Evolutionary conservation across 371 early-diverging fungal species (phyloP), one percentile per base, ranked within the genome.

Genomic region (Zopfochytrium polystomum): DNA sequence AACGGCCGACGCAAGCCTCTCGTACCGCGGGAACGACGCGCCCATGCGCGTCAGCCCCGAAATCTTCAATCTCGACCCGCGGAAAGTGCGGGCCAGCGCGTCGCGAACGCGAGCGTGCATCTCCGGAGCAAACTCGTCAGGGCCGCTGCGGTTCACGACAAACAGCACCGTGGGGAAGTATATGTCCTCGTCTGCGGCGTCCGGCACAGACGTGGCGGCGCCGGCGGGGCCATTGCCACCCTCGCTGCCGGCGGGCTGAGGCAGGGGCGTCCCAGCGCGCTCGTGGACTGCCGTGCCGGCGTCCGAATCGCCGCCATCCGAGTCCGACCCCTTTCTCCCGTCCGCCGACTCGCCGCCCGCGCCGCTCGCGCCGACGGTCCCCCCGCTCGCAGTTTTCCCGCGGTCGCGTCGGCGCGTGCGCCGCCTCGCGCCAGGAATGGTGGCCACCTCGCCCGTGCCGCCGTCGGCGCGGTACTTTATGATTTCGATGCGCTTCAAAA

Each of bases 401-500:
- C 58, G 45, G 30, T 29, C 52, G n/a, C 46, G 18, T 25, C 33
- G 33, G 9, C 65, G 20, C 25, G 45, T 25, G 20, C 65, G 5
- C 26, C 47, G 20, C 53, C 54, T 58, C 18, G 31, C 31, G 15
- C 48, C 45, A 48, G 35, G 22, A 11, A 11, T n/a, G 18, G 15
- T 31, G 22, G 35, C 20, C 0, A 4, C 7, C 15, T 22, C 62
- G 5, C 18, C 55, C 22, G 20, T 50, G 4, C 54, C 60, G 9
- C 54, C 50, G n/a, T 65, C 60, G 1, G 46, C 54, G 7, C 63
- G 47, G 43, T 75, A 73, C 50, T 83, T 82, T 2, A 82, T 52
- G 61, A 76, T 67, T 51, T 83, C 85, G 2, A 81, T 80, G 55
- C 78, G 66, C 52, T 75, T 76, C 15, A 86, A 25, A 53, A 78